phyloP scores from a whole-genome alignment of 768 basidiomycete genomes.

The Termitomyces sp. region DNA sequence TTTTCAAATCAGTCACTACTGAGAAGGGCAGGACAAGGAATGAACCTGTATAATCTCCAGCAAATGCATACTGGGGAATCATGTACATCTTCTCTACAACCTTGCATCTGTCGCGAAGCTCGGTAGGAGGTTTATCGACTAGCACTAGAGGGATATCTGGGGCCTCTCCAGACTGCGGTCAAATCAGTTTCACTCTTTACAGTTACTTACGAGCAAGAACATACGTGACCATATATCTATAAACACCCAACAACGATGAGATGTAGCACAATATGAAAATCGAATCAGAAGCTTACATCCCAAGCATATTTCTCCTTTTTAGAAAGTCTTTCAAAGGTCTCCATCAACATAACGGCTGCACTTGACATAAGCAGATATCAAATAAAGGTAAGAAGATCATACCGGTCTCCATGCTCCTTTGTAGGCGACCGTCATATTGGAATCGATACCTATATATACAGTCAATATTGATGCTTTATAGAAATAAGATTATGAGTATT shows the following conservation, averaged over 20 bases:
- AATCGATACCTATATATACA: conserved; percentile 52
- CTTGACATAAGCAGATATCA: neutral
- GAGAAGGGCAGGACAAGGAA: neutral
- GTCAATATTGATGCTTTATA: neutral
- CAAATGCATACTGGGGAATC: conserved; percentile 64
- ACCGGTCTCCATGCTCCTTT: conserved; percentile 65
- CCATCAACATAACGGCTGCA: conserved; percentile 70
- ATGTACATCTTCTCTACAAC: conserved; percentile 66
- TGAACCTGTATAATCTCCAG: conserved; percentile 61
- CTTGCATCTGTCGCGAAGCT: conserved; percentile 60
- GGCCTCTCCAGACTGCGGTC: conserved; percentile 56
- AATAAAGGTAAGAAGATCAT: neutral
- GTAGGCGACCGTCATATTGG: conserved; percentile 64
- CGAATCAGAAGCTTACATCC: conserved; percentile 46
- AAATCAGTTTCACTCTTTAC: neutral
- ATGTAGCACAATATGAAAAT: neutral
- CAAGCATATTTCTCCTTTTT: conserved; percentile 71
- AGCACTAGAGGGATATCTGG: conserved; percentile 51
- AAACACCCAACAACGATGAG: neutral
- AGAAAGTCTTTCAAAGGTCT: conserved; percentile 58
- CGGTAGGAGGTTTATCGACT: conserved; percentile 41
- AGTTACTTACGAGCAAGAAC: conserved; percentile 12
- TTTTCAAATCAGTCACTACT: conserved; percentile 3
- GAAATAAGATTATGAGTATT: neutral
- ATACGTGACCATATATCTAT: conserved; percentile 63